Conservation (phyloP, 805 yeast species). For the Zygosaccharomyces pseudorouxii region DNA sequence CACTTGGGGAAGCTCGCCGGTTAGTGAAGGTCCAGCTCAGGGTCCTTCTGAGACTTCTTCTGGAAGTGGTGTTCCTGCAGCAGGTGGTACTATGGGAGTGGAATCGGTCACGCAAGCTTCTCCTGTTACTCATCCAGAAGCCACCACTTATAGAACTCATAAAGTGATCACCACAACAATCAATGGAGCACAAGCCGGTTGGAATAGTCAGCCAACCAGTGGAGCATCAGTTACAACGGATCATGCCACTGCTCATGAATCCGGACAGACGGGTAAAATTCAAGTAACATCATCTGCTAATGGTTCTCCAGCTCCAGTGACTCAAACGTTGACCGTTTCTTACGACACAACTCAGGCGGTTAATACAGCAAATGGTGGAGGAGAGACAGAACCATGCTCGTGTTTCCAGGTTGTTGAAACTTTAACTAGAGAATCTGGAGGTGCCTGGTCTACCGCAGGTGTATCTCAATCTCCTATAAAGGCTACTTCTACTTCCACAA, state of each 20-base stretch:
- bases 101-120: not conserved
- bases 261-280: not conserved
- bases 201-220: not conserved
- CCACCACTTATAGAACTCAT: not conserved
- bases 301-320: not conserved
- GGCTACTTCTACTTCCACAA: not conserved
- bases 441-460: conserved; percentile 3
- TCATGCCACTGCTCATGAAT: not conserved
- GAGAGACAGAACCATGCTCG: not conserved
- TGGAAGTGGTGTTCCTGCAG: not conserved
- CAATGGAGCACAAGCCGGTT: not conserved
- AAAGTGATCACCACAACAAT: not conserved
- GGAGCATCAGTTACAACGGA: not conserved
- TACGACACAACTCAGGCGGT: conserved; percentile 2
- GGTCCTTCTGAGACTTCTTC: not conserved
- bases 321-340: not conserved
- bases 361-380: not conserved
- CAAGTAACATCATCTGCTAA: not conserved
- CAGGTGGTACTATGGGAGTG: no score
- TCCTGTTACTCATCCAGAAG: not conserved
- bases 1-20: no score
- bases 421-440: not conserved
- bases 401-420: conserved; percentile 3
- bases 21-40: no score
- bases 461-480: conserved; percentile 1